Percentiles rank a stretch among this genome's conserved stretches.
Evolutionary conservation across 345 rosid species (phyloP).

Genomic region (Eucalyptus urophylla): DNA sequence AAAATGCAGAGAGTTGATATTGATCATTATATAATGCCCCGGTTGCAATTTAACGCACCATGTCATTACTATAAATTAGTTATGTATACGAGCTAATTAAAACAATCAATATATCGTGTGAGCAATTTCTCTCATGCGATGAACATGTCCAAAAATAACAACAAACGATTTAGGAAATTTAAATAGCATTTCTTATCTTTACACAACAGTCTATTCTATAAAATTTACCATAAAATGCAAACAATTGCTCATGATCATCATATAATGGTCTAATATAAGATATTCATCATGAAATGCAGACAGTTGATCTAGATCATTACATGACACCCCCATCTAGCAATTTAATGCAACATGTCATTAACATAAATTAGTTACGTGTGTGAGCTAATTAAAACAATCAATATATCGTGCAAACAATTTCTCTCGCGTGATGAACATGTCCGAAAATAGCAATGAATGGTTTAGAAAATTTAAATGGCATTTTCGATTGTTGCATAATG

Average conservation of each 20-base stretch:
- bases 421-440: background rate
- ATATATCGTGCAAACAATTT: background rate
- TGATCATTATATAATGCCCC: background rate
- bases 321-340: too few relatives aligned
- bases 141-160: background rate
- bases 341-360: too few relatives aligned
- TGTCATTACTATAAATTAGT: too few relatives aligned
- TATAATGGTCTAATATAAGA: too few relatives aligned
- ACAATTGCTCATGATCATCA: too few relatives aligned
- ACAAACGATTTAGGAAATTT: background rate
- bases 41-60: background rate
- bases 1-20: background rate
- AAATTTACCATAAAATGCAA: too few relatives aligned
- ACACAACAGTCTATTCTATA: background rate
- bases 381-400: too few relatives aligned
- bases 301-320: rapidly evolving
- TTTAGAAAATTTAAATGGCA: background rate
- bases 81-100: too few relatives aligned
- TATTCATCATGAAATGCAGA: too few relatives aligned
- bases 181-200: too few relatives aligned
- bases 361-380: too few relatives aligned
- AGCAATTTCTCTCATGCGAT: background rate
- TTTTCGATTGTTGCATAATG: background rate
- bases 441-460: background rate
- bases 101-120: too few relatives aligned